Conservation (phyloP, 306 rosid genomes). For the Vigna trinervia region DNA sequence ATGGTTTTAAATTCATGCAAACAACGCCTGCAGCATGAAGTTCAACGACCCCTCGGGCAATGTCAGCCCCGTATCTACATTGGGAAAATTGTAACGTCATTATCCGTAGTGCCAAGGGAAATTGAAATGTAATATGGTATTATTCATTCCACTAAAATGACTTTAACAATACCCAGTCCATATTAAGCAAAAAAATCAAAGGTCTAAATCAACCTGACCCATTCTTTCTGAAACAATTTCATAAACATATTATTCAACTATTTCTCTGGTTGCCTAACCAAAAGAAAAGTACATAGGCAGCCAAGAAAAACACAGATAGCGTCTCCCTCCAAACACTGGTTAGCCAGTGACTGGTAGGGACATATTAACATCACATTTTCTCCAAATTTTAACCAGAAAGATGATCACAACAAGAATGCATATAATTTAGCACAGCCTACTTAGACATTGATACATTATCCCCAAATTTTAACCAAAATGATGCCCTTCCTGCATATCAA, state of each 20-base stretch:
- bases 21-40: constrained; percentile 97
- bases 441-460: constrained; percentile 5
- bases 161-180: background rate
- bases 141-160: constrained; percentile 16
- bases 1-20: constrained; percentile 97
- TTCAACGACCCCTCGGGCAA: constrained; percentile 97
- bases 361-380: background rate
- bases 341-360: background rate
- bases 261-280: constrained; percentile 11
- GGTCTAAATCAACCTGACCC: constrained; percentile 12
- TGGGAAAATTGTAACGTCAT: constrained; percentile 49
- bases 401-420: background rate
- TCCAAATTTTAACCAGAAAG: constrained; percentile 25
- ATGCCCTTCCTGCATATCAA: constrained; percentile 5
- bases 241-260: constrained; percentile 19
- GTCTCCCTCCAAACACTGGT: constrained; percentile 4
- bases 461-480: constrained; percentile 33
- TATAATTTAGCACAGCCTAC: background rate
- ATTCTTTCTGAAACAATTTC: constrained; percentile 24
- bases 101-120: constrained; percentile 1
- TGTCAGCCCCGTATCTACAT: constrained; percentile 94
- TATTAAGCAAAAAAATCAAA: constrained; percentile 30
- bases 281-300: constrained; percentile 19
- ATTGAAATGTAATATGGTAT: constrained; percentile 23
- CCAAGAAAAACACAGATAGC: constrained; percentile 13